A percentile compares a stretch with the other conserved stretches of the same genome.
phyloP scores from a whole-genome alignment of 805 yeast species.

The Limtongozyma cylindracea region DNA sequence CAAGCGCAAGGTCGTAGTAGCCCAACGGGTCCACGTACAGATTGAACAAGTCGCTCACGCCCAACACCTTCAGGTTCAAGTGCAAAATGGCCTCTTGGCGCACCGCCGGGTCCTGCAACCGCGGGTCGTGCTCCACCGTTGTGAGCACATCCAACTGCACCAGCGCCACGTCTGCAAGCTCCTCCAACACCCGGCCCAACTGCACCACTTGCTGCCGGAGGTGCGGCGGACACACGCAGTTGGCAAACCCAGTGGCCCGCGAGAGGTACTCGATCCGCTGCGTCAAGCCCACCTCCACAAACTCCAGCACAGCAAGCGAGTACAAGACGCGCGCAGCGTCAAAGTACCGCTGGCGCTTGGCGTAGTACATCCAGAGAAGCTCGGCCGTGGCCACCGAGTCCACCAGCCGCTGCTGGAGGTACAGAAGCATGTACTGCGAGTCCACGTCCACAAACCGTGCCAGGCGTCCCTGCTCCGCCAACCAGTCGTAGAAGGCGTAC shows the following conservation, averaged over 20 bases:
- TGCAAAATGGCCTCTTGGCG: constrained; percentile 22
- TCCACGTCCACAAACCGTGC: constrained; percentile 58
- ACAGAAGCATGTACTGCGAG: constrained; percentile 59
- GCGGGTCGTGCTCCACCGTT: constrained; percentile 22
- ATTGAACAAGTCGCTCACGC: constrained; percentile 63
- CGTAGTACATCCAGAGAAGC: constrained; percentile 70
- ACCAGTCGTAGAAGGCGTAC: constrained; percentile 82
- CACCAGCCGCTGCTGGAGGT: constrained; percentile 40
- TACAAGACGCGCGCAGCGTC: constrained; percentile 65
- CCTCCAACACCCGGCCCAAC: constrained; percentile 44
- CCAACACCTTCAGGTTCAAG: constrained; percentile 38
- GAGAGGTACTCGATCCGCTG: constrained; percentile 75
- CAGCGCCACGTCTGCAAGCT: constrained; percentile 65
- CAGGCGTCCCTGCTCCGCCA: constrained; percentile 49
- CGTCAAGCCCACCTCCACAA: constrained; percentile 34
- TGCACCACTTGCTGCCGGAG: constrained; percentile 55
- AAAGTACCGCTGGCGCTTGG: constrained; percentile 52
- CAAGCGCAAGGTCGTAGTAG: constrained; percentile 58
- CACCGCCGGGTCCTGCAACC: constrained; percentile 12
- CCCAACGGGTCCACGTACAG: constrained; percentile 73
- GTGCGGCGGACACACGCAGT: constrained; percentile 56
- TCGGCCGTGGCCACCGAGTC: constrained; percentile 54
- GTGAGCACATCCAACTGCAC: constrained; percentile 45
- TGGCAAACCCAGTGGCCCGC: constrained; percentile 81
- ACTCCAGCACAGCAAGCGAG: constrained; percentile 48